Evolutionary conservation across 257 asterid species (phyloP), one percentile per base, ranked within the genome.

Genomic region (Verbascum thapsus): DNA sequence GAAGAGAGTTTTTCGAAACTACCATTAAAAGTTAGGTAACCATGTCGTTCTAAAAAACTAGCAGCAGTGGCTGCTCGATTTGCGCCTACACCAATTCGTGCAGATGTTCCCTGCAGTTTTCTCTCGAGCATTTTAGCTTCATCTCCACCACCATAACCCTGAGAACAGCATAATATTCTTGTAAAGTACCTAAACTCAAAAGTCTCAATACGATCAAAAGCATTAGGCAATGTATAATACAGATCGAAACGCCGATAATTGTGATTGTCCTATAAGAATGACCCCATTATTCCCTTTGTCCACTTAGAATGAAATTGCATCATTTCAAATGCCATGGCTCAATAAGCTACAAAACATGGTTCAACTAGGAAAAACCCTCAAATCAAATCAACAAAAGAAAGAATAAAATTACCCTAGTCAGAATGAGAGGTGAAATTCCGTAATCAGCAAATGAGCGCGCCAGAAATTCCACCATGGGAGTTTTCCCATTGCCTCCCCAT

Each of bases 401-500:
- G 37, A 51, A 30, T 1, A 9, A 56, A 76, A 26, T 19, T 79
- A 89, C 99, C 94, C 99, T 83, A 4, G 91, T 87, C 3, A 92
- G 89, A 71, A 89, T 82, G 58, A 92, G 96, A 17, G 99, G 94
- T 8, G 94, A 76, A 74, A 81, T 73, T 62, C 85, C 85, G 9
- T 54, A 40, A 71, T 56, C 70, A 26, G 80, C 71, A 8, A 92
- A 74, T 15, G 79, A 78, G 63, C 94, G 84, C 3, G 99, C 88
- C 17, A 92, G 76, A 63, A 77, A 87, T 74, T 89, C 97, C 61
- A 81, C 99, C 97, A 92, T 92, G 1, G 99, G 99, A 51, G 99
- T 92, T 79, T 92, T 92, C 43, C 99, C 99, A 40, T 88, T 92
- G 79, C 99, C 97, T 70, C 99, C 99, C 99, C 99, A 89, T 17